These are phyloP conservation scores for Chrysochromulina parva DNA, from an alignment of 78 protist species.

Conservation along the genomic window DNA sequence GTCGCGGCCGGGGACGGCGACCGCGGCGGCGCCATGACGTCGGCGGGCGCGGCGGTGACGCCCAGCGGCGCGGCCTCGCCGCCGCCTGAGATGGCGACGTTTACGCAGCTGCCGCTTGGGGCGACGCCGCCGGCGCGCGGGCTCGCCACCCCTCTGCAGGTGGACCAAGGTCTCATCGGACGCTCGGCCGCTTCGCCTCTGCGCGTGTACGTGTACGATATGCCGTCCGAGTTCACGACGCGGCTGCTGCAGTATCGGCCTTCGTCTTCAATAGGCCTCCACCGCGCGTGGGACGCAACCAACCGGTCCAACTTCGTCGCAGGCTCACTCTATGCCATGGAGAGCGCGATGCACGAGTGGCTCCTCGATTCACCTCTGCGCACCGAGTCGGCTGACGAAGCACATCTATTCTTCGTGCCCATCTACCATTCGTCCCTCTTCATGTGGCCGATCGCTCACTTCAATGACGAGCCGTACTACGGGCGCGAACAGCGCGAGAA, in stretches of 20 bases:
- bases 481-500: background rate
- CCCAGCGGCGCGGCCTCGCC: too few relatives aligned
- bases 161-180: background rate
- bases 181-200: background rate
- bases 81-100: too few relatives aligned
- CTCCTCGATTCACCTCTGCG: background rate
- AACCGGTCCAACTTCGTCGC: background rate
- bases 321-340: conserved; percentile 14
- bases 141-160: background rate
- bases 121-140: background rate
- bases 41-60: too few relatives aligned
- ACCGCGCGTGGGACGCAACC: background rate
- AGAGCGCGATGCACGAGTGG: conserved; percentile 14
- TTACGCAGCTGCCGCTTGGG: too few relatives aligned
- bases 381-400: background rate
- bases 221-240: conserved; percentile 25
- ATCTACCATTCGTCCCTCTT: background rate
- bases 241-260: background rate
- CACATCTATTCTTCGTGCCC: conserved; percentile 12
- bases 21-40: background rate
- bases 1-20: too few relatives aligned
- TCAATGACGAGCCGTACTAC: background rate
- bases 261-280: background rate
- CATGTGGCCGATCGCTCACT: background rate
- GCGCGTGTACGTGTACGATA: conserved; percentile 10